phyloP scores from a whole-genome alignment of 805 yeast species.

The Sugiyamaella smithiae region DNA sequence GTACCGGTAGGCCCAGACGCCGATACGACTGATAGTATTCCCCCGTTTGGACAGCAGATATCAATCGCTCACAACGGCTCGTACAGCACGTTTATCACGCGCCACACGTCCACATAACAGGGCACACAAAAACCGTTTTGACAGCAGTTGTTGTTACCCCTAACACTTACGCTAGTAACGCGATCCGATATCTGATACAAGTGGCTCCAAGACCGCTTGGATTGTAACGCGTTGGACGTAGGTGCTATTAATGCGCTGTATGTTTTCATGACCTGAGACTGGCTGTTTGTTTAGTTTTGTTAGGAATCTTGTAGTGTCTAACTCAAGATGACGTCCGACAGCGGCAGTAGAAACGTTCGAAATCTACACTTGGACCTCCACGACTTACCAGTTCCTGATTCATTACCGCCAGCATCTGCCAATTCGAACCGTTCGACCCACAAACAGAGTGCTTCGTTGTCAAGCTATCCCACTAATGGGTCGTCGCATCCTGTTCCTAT shows the following conservation, averaged over 20 bases:
- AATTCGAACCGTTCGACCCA: background rate
- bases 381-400: background rate
- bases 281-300: too few relatives aligned
- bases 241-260: too few relatives aligned
- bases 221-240: too few relatives aligned
- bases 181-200: too few relatives aligned
- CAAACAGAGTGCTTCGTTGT: constrained; percentile 7
- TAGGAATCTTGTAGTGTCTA: too few relatives aligned
- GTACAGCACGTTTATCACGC: constrained; percentile 1
- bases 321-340: constrained; percentile 3
- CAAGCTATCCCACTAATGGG: constrained; percentile 2
- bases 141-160: background rate
- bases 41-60: too few relatives aligned
- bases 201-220: too few relatives aligned
- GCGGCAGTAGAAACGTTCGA: background rate
- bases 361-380: constrained; percentile 3
- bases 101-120: background rate
- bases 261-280: too few relatives aligned
- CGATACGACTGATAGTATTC: too few relatives aligned
- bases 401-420: background rate
- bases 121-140: background rate
- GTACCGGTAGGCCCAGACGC: too few relatives aligned
- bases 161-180: too few relatives aligned
- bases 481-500: constrained; percentile 4
- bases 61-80: too few relatives aligned